Percentiles rank a stretch among this genome's conserved stretches.
These are phyloP conservation scores for Miamiensis avidus DNA, from an alignment of 169 alveolate genomes.

Conservation along the genomic window DNA sequence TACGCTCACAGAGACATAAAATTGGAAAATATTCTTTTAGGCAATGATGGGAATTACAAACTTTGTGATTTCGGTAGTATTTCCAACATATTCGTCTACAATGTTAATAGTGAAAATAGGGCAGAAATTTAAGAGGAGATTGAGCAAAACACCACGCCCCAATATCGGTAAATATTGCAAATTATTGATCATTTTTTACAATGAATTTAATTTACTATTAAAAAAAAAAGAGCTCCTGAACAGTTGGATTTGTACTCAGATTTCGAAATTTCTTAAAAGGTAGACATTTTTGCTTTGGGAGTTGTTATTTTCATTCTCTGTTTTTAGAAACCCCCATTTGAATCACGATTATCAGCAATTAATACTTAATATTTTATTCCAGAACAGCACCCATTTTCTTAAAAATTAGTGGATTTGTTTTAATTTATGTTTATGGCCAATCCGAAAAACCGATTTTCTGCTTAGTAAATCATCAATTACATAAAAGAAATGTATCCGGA, in stretches of 20 bases:
- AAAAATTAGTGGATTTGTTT: constrained; percentile 48
- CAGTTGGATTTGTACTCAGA: constrained; percentile 69
- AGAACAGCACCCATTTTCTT: constrained; percentile 43
- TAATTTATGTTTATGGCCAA: constrained; percentile 45
- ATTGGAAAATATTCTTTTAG: constrained; percentile 59
- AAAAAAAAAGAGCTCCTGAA: constrained; percentile 86
- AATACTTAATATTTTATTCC: constrained; percentile 57
- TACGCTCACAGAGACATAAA: constrained; percentile 47
- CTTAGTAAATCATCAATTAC: constrained; percentile 44
- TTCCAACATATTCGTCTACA: constrained; percentile 38
- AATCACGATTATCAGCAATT: constrained; percentile 51
- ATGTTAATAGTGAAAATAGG: constrained; percentile 43
- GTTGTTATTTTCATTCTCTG: constrained; percentile 53
- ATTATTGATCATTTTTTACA: too few species aligned
- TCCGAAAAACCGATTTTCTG: constrained; percentile 52
- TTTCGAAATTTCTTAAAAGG: constrained; percentile 57
- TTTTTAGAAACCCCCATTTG: constrained; percentile 67
- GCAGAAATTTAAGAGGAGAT: constrained; percentile 59
- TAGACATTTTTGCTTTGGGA: constrained; percentile 83
- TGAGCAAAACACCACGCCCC: constrained; percentile 70
- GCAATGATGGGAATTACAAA: constrained; percentile 61
- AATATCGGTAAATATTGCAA: constrained; percentile 18
- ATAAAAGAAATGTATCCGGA: not conserved
- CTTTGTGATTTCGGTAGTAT: constrained; percentile 76
- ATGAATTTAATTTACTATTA: too few species aligned